Percentiles rank a stretch among this genome's conserved stretches.
Conservation (phyloP, 1,284 basidiomycete species). For the Amylostereum areolatum region DNA sequence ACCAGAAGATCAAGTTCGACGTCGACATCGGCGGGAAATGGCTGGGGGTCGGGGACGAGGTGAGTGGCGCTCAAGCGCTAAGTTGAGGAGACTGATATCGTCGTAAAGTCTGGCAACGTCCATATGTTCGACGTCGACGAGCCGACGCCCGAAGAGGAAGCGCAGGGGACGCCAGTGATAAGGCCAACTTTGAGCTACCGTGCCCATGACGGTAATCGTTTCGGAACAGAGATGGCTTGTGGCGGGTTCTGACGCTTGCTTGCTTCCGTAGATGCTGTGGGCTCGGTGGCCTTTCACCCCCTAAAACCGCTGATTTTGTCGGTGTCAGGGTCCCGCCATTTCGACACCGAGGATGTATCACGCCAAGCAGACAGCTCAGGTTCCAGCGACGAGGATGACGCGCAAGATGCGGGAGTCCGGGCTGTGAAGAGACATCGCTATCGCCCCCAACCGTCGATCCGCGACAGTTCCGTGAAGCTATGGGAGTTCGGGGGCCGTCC, state of each 20-base stretch:
- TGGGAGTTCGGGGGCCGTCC: constrained; percentile 10
- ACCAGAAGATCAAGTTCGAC: constrained; percentile 77
- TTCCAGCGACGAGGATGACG: constrained; percentile 1
- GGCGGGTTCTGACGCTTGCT: neutral
- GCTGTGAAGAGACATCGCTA: constrained; percentile 1
- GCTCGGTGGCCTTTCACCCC: constrained; percentile 61
- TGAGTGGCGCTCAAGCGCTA: constrained; percentile 20
- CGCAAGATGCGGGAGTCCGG: neutral
- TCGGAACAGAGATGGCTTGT: neutral
- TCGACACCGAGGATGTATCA: constrained; percentile 21
- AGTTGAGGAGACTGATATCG: neutral
- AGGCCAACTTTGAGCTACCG: constrained; percentile 24
- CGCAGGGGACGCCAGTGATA: constrained; percentile 5
- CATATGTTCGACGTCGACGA: constrained; percentile 37
- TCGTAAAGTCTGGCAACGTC: constrained; percentile 28
- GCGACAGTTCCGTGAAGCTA: constrained; percentile 12
- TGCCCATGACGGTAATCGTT: constrained; percentile 37
- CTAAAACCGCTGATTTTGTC: constrained; percentile 45
- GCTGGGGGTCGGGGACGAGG: constrained; percentile 70
- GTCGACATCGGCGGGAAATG: constrained; percentile 68
- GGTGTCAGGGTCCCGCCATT: constrained; percentile 65
- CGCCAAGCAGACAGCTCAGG: constrained; percentile 2
- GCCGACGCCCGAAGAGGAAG: constrained; percentile 5
- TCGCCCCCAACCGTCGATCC: constrained; percentile 5
- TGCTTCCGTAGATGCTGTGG: constrained; percentile 50